Percentiles rank a stretch among this genome's conserved stretches.
Evolutionary conservation across 257 asterid genomes (phyloP).

Genomic region (Thymus quinquecostatus): DNA sequence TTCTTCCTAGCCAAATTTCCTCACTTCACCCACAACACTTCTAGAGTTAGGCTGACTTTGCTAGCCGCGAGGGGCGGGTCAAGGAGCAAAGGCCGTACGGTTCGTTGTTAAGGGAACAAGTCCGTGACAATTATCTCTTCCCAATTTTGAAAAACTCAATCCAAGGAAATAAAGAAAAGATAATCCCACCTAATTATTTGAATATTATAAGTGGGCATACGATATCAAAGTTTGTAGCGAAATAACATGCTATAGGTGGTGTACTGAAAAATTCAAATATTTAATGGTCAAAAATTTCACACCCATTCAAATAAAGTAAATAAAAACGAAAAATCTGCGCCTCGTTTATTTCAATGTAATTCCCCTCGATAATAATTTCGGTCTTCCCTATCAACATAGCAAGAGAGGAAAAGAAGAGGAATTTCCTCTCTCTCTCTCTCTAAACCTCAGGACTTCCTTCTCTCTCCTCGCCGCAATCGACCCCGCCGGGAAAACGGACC

Average conservation of each 20-base stretch:
- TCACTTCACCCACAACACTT: too few species aligned
- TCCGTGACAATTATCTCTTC: too few species aligned
- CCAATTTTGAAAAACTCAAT: too few species aligned
- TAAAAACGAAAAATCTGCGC: background rate
- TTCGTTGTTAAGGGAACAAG: too few species aligned
- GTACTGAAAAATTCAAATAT: slow-evolving; percentile 3
- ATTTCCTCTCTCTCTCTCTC: slow-evolving; percentile 26
- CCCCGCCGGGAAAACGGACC: background rate
- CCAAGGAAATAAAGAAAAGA: too few species aligned
- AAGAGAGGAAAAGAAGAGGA: slow-evolving; percentile 21
- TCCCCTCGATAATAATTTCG: slow-evolving; percentile 31
- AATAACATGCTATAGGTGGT: background rate
- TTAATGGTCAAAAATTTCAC: background rate
- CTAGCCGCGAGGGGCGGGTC: too few species aligned
- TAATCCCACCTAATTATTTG: too few species aligned
- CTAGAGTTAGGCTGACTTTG: too few species aligned
- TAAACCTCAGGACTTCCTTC: slow-evolving; percentile 21
- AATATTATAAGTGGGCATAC: background rate
- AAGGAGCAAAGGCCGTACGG: too few species aligned
- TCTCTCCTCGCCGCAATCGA: slow-evolving; percentile 20
- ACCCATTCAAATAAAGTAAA: slow-evolving; percentile 1
- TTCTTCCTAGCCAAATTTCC: too few species aligned
- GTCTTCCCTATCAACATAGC: slow-evolving; percentile 14
- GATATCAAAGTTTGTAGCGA: background rate
- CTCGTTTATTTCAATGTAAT: slow-evolving; percentile 43